Percentiles rank a stretch among this genome's conserved stretches.
Conservation (phyloP, 768 basidiomycete species). For the Mycena haematopus region DNA sequence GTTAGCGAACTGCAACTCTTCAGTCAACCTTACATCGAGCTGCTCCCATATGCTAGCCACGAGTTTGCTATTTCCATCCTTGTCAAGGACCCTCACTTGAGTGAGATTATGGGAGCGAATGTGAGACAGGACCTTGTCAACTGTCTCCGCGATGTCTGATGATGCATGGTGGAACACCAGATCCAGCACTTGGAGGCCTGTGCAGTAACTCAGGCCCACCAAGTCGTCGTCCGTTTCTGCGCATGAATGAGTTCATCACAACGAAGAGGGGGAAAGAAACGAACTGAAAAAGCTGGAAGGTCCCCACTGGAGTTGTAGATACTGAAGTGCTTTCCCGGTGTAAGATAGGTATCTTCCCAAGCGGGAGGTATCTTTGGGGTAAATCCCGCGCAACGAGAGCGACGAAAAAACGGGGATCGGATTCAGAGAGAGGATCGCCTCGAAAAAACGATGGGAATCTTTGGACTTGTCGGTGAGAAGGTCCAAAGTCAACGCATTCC, state of each 20-base stretch:
- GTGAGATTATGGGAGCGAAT: too few relatives aligned
- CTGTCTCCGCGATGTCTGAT: neutral
- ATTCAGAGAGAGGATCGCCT: neutral
- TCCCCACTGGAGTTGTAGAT: neutral
- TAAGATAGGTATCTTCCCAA: constrained; percentile 8
- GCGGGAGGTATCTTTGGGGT: neutral
- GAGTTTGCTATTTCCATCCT: neutral
- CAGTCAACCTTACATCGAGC: neutral
- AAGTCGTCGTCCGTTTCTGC: neutral
- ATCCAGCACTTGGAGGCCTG: neutral
- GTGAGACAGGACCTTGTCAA: neutral
- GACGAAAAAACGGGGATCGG: constrained; percentile 6
- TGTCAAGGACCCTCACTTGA: neutral
- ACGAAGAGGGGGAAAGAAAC: neutral
- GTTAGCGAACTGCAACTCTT: neutral
- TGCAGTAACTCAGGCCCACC: neutral
- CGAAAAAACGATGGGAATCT: neutral
- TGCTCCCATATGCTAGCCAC: neutral
- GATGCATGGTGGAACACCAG: neutral
- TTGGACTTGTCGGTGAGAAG: neutral
- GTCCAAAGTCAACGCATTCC: neutral
- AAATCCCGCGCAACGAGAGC: constrained; percentile 4
- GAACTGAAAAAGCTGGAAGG: neutral
- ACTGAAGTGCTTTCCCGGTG: neutral
- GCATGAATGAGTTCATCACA: neutral